Evolutionary conservation across 2,329 filamentous ascomycete genomes (phyloP), one percentile per base, ranked within the genome.

Genomic region (Fusarium torulosum): DNA sequence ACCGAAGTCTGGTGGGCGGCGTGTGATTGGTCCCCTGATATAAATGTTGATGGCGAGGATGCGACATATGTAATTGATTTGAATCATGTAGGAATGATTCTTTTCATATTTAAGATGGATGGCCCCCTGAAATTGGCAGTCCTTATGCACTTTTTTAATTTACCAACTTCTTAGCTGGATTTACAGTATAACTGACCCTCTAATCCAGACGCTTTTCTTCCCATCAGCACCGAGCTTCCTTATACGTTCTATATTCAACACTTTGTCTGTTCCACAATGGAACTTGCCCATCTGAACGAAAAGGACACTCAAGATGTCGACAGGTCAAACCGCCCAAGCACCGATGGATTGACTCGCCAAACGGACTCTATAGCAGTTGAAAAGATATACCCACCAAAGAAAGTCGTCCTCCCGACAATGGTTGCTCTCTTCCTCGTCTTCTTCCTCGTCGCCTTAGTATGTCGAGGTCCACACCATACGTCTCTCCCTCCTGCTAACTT

Each of bases 361-460:
- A 7, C 19, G 2, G 14, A 13, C 11, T 20, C 19, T 4, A 6
- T 9, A 0, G n/a, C 31, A 1, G 7, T 27, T 13, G 43, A 50
- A 13, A 66, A 63, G 31, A 59, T 25, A 5, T 66, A 66, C 7
- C 63, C 63, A 0, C 25, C 63, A 13, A 53, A 43, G 8, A 66
- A 66, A 27, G 31, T 66, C 8, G 40, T 46, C 6, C 19, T 67
- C 1, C 63, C 63, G 37, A 66, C 63, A 2, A 66, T 66, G 62
- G 6, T 58, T 1, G 62, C 63, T 11, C 41, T 66, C 0, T 63
- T 52, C 17, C 38, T 66, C 1, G 52, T 66, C 1, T 66, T 63
- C 9, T 66, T 66, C 15, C 41, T 67, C 5, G 40, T 66, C 9
- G 56, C 63, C 7, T 27, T 66, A 11, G 63, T 51, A 58, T 11